phyloP scores from a whole-genome alignment of 1,284 basidiomycete species.

The Cryptococcus sp. region DNA sequence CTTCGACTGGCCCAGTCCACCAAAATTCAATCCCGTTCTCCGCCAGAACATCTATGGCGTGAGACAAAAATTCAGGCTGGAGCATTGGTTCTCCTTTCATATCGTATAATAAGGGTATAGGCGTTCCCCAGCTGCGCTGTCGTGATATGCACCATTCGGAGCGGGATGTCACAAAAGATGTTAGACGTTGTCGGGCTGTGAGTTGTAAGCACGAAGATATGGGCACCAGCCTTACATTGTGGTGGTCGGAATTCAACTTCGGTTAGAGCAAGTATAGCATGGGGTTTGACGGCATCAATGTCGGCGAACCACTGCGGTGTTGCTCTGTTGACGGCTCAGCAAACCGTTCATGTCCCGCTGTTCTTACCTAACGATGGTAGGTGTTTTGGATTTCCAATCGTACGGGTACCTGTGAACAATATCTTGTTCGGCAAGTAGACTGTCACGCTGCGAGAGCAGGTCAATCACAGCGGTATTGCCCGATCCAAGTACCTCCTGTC shows the following conservation, averaged over 20 bases:
- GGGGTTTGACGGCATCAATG: constrained; percentile 72
- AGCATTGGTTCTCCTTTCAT: constrained; percentile 65
- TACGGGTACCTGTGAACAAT: constrained; percentile 90
- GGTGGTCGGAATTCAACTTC: constrained; percentile 74
- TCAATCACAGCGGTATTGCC: constrained; percentile 66
- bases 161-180: constrained; percentile 76
- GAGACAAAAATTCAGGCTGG: constrained; percentile 62
- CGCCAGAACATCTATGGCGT: constrained; percentile 73
- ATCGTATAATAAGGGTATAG: constrained; percentile 85
- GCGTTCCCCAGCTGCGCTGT: constrained; percentile 96
- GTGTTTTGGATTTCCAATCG: constrained; percentile 94
- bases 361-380: constrained; percentile 78
- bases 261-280: constrained; percentile 67
- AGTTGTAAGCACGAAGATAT: not conserved
- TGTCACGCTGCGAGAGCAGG: constrained; percentile 57
- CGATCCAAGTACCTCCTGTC: constrained; percentile 65
- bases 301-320: constrained; percentile 99
- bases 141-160: constrained; percentile 99
- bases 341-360: not conserved
- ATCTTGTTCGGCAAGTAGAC: constrained; percentile 63
- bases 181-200: constrained; percentile 74
- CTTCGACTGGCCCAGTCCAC: constrained; percentile 82
- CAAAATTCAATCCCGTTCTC: constrained; percentile 73
- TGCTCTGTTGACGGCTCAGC: constrained; percentile 54
- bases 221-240: constrained; percentile 56